A percentile compares a stretch with the other conserved stretches of the same genome.
These are phyloP conservation scores for Trametes punicea DNA, from an alignment of 768 basidiomycete species.

Conservation along the genomic window DNA sequence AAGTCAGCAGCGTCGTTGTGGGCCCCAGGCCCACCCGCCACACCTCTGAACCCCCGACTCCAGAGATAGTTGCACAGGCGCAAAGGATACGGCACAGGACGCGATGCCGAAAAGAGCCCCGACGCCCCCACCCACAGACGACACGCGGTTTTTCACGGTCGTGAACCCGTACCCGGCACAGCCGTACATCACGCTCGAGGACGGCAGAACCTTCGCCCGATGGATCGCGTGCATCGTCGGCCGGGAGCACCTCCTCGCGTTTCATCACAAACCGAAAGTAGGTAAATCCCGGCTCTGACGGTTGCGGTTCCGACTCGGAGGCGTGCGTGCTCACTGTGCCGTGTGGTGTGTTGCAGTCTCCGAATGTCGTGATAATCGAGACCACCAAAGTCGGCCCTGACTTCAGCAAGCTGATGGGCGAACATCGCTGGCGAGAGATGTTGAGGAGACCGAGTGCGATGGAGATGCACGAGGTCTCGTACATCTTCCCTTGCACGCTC, in stretches of 20 bases:
- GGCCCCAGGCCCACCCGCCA: not conserved
- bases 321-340: not conserved
- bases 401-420: constrained; percentile 38
- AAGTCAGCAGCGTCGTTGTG: no score
- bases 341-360: constrained; percentile 31
- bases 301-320: no score
- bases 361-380: constrained; percentile 45
- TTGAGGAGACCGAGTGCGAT: constrained; percentile 30
- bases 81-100: no score
- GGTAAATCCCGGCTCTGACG: constrained; percentile 9
- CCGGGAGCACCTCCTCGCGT: constrained; percentile 35
- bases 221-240: constrained; percentile 45
- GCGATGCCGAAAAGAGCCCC: constrained; percentile 41
- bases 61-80: no score
- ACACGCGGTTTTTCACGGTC: constrained; percentile 43
- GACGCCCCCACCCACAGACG: constrained; percentile 39
- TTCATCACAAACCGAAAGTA: constrained; percentile 45
- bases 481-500: constrained; percentile 40
- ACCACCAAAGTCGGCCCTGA: constrained; percentile 31
- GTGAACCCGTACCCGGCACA: constrained; percentile 43
- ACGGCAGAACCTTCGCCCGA: constrained; percentile 36
- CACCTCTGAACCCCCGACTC: not conserved
- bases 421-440: constrained; percentile 42
- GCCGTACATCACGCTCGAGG: constrained; percentile 39
- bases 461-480: constrained; percentile 28